Evolutionary conservation across 2,329 filamentous ascomycete genomes (phyloP).

Genomic region (Teratosphaeria zuluensis): DNA sequence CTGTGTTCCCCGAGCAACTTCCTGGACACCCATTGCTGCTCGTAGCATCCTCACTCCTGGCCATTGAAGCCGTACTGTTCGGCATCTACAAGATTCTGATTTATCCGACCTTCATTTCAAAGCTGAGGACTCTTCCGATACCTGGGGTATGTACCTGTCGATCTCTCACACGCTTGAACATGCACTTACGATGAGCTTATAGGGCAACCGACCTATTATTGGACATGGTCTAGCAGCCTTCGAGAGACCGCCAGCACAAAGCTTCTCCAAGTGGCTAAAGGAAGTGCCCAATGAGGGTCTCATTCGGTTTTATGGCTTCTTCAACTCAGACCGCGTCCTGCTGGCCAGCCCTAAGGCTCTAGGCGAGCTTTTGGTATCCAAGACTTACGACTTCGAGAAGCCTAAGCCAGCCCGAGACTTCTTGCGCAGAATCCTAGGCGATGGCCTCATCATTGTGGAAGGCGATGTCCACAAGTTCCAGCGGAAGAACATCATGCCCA

Average conservation of each 20-base stretch:
- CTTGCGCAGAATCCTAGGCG: slow-evolving; percentile 40
- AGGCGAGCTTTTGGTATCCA: slow-evolving; percentile 33
- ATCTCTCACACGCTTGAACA: neutral
- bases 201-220: slow-evolving; percentile 21
- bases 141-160: slow-evolving; percentile 7
- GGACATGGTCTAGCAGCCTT: slow-evolving; percentile 29
- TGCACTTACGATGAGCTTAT: neutral
- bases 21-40: neutral
- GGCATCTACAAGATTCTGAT: slow-evolving; percentile 11
- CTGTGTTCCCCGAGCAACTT: neutral
- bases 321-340: slow-evolving; percentile 24
- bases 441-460: slow-evolving; percentile 43
- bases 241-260: slow-evolving; percentile 24
- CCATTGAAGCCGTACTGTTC: neutral
- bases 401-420: slow-evolving; percentile 34
- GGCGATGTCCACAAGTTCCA: slow-evolving; percentile 42
- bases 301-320: slow-evolving; percentile 30
- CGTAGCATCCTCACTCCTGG: neutral
- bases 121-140: slow-evolving; percentile 30
- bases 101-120: slow-evolving; percentile 31
- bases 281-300: slow-evolving; percentile 32
- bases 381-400: slow-evolving; percentile 47
- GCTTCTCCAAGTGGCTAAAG: slow-evolving; percentile 28
- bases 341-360: slow-evolving; percentile 38
- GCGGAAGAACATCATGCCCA: slow-evolving; percentile 68